Conservation (phyloP, 495 filamentous ascomycete species). For the Neurospora sp. region DNA sequence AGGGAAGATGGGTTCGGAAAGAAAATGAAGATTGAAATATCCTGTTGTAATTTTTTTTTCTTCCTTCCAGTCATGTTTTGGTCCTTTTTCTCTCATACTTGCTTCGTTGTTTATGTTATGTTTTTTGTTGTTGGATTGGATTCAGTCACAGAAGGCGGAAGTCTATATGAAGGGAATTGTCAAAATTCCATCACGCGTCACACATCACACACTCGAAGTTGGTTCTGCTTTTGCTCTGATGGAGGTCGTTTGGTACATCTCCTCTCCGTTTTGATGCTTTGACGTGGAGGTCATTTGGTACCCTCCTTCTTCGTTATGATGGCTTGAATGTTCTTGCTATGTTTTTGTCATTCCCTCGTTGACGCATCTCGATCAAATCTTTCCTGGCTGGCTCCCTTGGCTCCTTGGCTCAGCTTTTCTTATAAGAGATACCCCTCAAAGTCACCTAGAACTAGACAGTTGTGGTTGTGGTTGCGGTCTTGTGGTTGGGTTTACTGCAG, state of each 20-base stretch:
- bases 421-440: too few species aligned
- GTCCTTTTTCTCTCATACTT: slow-evolving; percentile 3
- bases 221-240: neutral
- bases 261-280: neutral
- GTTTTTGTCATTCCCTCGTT: too few species aligned
- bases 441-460: too few species aligned
- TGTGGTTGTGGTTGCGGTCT: too few species aligned
- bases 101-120: slow-evolving; percentile 10
- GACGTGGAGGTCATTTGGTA: too few species aligned
- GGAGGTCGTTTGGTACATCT: too few species aligned
- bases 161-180: neutral
- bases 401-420: too few species aligned
- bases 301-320: too few species aligned
- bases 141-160: neutral
- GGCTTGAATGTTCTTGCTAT: too few species aligned
- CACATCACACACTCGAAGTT: neutral
- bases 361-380: too few species aligned
- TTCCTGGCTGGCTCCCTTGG: too few species aligned
- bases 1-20: neutral
- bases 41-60: slow-evolving; percentile 14
- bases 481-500: too few species aligned
- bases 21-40: slow-evolving; percentile 4
- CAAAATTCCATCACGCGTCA: neutral
- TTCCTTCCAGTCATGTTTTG: slow-evolving; percentile 5
- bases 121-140: neutral